Base-by-base conservation (phyloP, 169 alveolate genomes). In the Eimeria mitis region DNA sequence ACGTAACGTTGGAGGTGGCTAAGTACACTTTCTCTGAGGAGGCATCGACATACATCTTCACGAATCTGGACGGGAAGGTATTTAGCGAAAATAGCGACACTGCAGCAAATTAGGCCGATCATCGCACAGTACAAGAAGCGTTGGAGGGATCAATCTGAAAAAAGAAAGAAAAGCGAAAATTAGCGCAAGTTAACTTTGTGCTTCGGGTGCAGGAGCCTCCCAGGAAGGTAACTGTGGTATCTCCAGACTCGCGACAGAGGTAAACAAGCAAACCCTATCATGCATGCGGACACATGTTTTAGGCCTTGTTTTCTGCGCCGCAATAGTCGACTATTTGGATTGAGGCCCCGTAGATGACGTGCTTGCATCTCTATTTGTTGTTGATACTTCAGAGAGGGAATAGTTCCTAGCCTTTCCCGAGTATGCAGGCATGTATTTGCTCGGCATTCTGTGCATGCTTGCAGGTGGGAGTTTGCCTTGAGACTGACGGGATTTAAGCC, bases 401-500 rank as follows among this genome's bases (percentile, higher is more conserved):
- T 28, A 42, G 40, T 44, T 37, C 21, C 28, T 7, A 42, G 63
- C 37, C 37, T 0, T 6, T 75, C 23, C 44, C 21, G 85, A 61
- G 6, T 19, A 40, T 75, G 61, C 40, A 25, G 23, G 79, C 79
- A 70, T 8, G 79, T 6, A 42, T 47, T 52, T 44, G 68, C 68
- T 28, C 40, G 37, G 40, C 1, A 2, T 75, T 23, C 56, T 23
- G 63, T 7, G 68, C 61, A n/a, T 34, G 0, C 90, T 16, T 47
- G 78, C 76, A 85, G 91, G 79, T 85, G 91, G 91, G 91, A 85
- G 59, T 85, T 85, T 47, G 91, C 91, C 65, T 52, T 85, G 23
- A 85, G 61, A 63, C 56, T 85, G 37, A 71, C 79, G 63, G 91
- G 91, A 23, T 85, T 85, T 25, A 85, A 85, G 61, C 54, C 75